phyloP scores from a whole-genome alignment of 108 stramenopile genomes.

The Conticribra weissflogii region DNA sequence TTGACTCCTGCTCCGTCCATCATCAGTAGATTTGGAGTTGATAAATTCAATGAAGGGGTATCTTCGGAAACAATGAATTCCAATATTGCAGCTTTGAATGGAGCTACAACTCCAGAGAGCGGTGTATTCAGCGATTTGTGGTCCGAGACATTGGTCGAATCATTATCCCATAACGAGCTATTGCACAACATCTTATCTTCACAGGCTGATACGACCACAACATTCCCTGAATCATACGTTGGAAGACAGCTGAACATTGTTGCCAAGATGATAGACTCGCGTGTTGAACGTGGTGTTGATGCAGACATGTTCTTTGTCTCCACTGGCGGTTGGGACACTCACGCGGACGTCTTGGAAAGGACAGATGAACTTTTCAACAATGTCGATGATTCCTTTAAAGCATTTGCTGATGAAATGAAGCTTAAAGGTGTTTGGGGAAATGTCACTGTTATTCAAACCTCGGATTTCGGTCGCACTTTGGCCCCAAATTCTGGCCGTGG shows the following conservation, averaged over 20 bases:
- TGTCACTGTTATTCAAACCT: conserved; percentile 64
- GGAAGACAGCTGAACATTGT: conserved; percentile 49
- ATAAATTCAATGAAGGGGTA: conserved; percentile 30
- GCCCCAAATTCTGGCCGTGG: too few species aligned
- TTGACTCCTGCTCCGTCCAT: conserved; percentile 23
- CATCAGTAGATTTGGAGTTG: conserved; percentile 30
- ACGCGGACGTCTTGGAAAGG: conserved; percentile 31
- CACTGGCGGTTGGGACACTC: conserved; percentile 74
- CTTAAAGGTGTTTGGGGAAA: conserved; percentile 56
- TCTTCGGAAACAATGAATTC: conserved; percentile 32
- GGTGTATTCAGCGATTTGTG: conserved; percentile 59
- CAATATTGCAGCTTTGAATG: conserved; percentile 42
- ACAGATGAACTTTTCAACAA: conserved; percentile 31
- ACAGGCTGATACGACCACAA: background rate
- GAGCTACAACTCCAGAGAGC: conserved; percentile 28
- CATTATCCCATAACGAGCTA: conserved; percentile 37
- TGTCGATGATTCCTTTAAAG: conserved; percentile 53
- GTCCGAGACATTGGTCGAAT: conserved; percentile 45
- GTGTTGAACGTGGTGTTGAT: conserved; percentile 46
- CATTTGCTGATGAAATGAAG: conserved; percentile 65
- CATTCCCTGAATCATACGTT: conserved; percentile 34
- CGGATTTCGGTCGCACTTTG: too few species aligned
- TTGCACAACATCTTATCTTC: conserved; percentile 28
- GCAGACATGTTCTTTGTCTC: conserved; percentile 62
- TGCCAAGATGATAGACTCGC: conserved; percentile 58